These are phyloP conservation scores for Fusarium phyllophilum DNA, from an alignment of 2,329 filamentous ascomycete species.

Conservation along the genomic window DNA sequence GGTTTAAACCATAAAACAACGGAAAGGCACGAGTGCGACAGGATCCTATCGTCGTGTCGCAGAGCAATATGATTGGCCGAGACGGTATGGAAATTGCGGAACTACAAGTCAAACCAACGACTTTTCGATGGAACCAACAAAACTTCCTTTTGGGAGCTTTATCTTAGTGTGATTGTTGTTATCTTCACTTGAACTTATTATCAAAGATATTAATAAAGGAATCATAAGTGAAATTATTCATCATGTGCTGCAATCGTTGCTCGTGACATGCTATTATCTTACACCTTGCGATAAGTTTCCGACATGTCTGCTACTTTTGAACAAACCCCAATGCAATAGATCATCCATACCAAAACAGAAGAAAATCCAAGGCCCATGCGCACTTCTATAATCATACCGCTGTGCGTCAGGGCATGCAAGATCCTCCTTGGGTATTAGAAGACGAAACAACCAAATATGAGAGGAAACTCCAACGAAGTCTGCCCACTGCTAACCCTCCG, in stretches of 20 bases:
- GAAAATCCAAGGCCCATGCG: constrained; percentile 28
- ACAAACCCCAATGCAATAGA: constrained; percentile 23
- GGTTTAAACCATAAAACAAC: constrained; percentile 31
- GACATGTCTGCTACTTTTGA: constrained; percentile 33
- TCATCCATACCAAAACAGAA: constrained; percentile 18
- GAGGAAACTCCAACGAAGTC: constrained; percentile 35
- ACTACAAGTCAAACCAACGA: constrained; percentile 25
- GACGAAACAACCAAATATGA: constrained; percentile 31
- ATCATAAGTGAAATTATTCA: constrained; percentile 8
- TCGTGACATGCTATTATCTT: constrained; percentile 37
- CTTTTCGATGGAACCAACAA: background rate
- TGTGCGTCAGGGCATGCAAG: constrained; percentile 42
- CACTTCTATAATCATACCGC: constrained; percentile 27
- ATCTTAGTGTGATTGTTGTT: background rate
- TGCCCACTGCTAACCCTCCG: constrained; percentile 7
- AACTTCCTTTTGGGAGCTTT: background rate
- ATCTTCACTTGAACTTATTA: background rate
- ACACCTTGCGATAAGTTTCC: constrained; percentile 16
- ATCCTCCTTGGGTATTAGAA: constrained; percentile 40
- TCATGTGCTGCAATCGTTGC: constrained; percentile 25
- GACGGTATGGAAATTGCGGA: constrained; percentile 18
- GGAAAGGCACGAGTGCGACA: constrained; percentile 40
- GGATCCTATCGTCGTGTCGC: constrained; percentile 39
- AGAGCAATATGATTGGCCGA: constrained; percentile 36
- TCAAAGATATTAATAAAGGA: background rate